These are phyloP conservation scores for Candida chauliodis DNA, from an alignment of 805 yeast genomes.

Conservation along the genomic window DNA sequence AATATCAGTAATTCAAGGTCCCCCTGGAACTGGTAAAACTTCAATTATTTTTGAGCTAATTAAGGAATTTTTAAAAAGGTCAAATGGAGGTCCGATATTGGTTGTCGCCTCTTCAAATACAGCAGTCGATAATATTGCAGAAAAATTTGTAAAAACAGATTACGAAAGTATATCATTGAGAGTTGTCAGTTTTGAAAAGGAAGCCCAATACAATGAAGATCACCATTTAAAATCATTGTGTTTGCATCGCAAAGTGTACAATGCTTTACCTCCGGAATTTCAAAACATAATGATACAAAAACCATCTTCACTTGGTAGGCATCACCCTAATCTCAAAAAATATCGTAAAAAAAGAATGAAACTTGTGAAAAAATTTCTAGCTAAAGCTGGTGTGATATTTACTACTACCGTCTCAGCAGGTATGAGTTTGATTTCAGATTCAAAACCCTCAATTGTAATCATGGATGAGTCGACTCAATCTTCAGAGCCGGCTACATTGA, in stretches of 20 bases:
- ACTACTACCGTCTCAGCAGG: slow-evolving; percentile 73
- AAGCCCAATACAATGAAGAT: slow-evolving; percentile 50
- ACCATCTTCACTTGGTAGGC: too few species aligned
- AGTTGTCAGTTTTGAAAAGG: slow-evolving; percentile 57
- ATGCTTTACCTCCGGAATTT: slow-evolving; percentile 43
- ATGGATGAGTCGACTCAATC: slow-evolving; percentile 80
- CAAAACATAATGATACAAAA: slow-evolving; percentile 44
- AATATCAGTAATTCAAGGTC: slow-evolving; percentile 45
- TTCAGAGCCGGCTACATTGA: slow-evolving; percentile 65
- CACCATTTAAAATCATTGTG: slow-evolving; percentile 59
- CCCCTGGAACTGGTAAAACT: slow-evolving; percentile 66
- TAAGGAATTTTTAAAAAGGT: slow-evolving; percentile 49
- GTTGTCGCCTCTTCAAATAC: slow-evolving; percentile 75
- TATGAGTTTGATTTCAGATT: slow-evolving; percentile 54
- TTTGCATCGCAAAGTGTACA: slow-evolving; percentile 56
- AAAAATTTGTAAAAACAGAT: slow-evolving; percentile 51
- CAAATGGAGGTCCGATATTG: slow-evolving; percentile 56
- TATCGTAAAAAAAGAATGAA: too few species aligned
- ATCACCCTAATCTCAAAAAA: too few species aligned
- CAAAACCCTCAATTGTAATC: slow-evolving; percentile 60
- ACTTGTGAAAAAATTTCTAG: slow-evolving; percentile 31
- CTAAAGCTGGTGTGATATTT: slow-evolving; percentile 40
- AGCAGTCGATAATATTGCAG: slow-evolving; percentile 74
- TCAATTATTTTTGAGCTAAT: slow-evolving; percentile 41
- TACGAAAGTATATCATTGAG: slow-evolving; percentile 47